Evolutionary conservation across 2,329 filamentous ascomycete genomes (phyloP).

Genomic region (Penicillium sp.): DNA sequence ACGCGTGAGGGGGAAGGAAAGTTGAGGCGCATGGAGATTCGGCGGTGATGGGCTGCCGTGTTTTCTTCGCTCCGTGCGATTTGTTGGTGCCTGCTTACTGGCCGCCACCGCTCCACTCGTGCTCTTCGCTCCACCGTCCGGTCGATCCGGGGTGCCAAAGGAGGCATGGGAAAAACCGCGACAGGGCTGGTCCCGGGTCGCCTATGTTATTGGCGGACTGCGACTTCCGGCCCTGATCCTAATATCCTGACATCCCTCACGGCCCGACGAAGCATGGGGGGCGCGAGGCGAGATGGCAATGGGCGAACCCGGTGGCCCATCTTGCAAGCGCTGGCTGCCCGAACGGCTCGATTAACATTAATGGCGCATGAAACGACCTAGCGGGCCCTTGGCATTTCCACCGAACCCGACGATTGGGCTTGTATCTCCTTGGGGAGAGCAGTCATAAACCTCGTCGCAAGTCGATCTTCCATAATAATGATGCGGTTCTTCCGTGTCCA

Average conservation of each 20-base stretch:
- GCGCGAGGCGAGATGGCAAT: too few species aligned
- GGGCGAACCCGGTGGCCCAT: too few species aligned
- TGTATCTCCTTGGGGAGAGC: too few species aligned
- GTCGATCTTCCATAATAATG: slow-evolving; percentile 14
- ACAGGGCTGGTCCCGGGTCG: not conserved
- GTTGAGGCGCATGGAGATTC: slow-evolving; percentile 4
- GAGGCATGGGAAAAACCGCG: not conserved
- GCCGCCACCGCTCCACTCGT: slow-evolving; percentile 17
- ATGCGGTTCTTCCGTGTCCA: slow-evolving; percentile 2
- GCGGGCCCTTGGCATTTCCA: not conserved
- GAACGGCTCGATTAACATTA: too few species aligned
- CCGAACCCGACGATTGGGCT: too few species aligned
- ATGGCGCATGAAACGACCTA: too few species aligned
- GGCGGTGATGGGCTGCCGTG: not conserved
- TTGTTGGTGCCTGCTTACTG: slow-evolving; percentile 12
- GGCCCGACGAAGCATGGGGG: too few species aligned
- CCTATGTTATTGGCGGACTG: slow-evolving; percentile 17
- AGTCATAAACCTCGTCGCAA: too few species aligned
- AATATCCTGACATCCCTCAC: too few species aligned
- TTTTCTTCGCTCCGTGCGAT: not conserved
- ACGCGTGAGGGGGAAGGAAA: slow-evolving; percentile 4
- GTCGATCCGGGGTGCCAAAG: slow-evolving; percentile 26
- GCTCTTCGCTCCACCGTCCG: slow-evolving; percentile 18
- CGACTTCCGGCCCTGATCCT: slow-evolving; percentile 20
- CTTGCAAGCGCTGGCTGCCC: too few species aligned